Base-by-base conservation (phyloP, 106 monocot genomes). In the Hemerocallis citrina region DNA sequence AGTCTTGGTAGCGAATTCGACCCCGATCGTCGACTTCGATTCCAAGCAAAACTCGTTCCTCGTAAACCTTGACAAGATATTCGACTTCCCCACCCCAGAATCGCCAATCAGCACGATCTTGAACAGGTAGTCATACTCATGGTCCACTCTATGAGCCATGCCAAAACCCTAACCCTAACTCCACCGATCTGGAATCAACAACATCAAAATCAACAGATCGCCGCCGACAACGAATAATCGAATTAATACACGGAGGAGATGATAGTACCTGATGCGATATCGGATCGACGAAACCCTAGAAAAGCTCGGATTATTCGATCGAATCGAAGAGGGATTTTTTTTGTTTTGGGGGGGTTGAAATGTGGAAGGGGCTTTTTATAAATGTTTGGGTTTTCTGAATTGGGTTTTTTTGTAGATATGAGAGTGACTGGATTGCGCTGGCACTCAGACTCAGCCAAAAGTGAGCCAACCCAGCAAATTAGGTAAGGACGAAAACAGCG, bases 81-180 rank as follows among this genome's bases (percentile, higher is more conserved):
- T 81, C 4, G 81, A 81, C 61, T 81, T 81, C 56, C 81, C 81
- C 27, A 81, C 81, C 50, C 81, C 81, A 19, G 81, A 81, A 37
- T 81, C 81, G 15, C 81, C 81, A 54, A 81, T 81, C 50, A 81
- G 67, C 16, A 81, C 81, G 72, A 81, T 81, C 64, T 81, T 81
- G 68, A 81, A 81, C 21, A 81, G 71, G 46, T 81, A 76, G 60
- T 76, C 76, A 63, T 81, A 81, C 50, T 76, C 81, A 44, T 81
- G 76, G 55, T 81, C 81, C 76, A 81, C 81, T 34, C 76, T 61
- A 33, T 75, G 80, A 23, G 75, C 75, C 80, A 80, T 80, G n/a
- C n/a, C n/a, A n/a, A n/a, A n/a, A n/a, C n/a, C n/a, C n/a, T n/a
- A 3, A 19, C 41, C 35, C 34, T n/a, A n/a, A n/a, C 23, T 33